A percentile compares a stretch with the other conserved stretches of the same genome.
These are phyloP conservation scores for Reticulascus tulasneorum DNA, from an alignment of 2,329 filamentous ascomycete genomes.

Conservation along the genomic window DNA sequence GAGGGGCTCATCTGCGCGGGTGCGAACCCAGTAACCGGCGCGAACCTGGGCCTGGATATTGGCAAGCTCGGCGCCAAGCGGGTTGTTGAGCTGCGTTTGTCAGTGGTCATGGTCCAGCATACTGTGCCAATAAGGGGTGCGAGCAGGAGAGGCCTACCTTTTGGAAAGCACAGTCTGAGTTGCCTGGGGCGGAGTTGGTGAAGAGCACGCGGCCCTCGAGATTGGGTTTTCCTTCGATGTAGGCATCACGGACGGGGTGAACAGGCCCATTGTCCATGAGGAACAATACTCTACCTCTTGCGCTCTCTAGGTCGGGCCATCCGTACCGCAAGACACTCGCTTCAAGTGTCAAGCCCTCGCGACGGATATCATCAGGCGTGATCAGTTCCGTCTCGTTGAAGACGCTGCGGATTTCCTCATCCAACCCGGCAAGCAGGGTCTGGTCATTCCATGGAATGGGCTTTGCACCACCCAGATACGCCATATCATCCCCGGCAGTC, in stretches of 20 bases:
- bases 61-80: constrained; percentile 25
- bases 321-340: constrained; percentile 39
- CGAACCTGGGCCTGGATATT: constrained; percentile 40
- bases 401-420: constrained; percentile 42
- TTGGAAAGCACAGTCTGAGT: constrained; percentile 42
- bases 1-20: constrained; percentile 41
- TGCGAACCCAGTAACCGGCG: constrained; percentile 46
- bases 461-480: constrained; percentile 26
- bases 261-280: constrained; percentile 46
- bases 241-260: constrained; percentile 31
- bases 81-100: constrained; percentile 36
- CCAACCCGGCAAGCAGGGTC: constrained; percentile 36
- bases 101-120: not conserved
- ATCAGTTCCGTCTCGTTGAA: constrained; percentile 36
- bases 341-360: constrained; percentile 37
- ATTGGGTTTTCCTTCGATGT: constrained; percentile 26
- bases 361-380: constrained; percentile 41
- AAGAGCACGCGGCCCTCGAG: constrained; percentile 43
- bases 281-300: constrained; percentile 43
- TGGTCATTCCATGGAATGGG: constrained; percentile 39
- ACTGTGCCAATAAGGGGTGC: not conserved
- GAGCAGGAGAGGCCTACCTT: constrained; percentile 20
- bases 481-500: constrained; percentile 21
- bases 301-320: constrained; percentile 42
- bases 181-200: constrained; percentile 42